Percentiles rank a stretch among this genome's conserved stretches.
phyloP scores from a whole-genome alignment of 2,329 filamentous ascomycete genomes.

The Aspergillus unguis region DNA sequence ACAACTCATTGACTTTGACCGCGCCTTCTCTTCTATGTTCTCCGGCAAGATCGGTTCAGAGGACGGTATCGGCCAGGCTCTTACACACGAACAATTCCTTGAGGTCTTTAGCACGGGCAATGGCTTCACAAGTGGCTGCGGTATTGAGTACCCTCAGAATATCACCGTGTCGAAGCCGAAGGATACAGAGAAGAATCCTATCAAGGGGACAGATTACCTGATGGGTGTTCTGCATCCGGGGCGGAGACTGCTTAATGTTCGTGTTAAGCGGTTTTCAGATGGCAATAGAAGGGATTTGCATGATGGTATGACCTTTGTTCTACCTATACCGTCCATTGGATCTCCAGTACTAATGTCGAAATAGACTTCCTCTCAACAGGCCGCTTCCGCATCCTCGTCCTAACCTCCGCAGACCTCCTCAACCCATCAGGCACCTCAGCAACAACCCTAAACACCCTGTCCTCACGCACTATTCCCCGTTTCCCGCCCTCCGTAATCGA shows the following conservation, averaged over 20 bases:
- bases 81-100: conserved; percentile 36
- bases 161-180: conserved; percentile 24
- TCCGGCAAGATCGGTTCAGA: conserved; percentile 35
- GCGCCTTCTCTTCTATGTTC: conserved; percentile 39
- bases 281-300: conserved; percentile 35
- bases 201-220: conserved; percentile 34
- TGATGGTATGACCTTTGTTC: conserved; percentile 26
- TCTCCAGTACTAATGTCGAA: no score
- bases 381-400: conserved; percentile 36
- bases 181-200: conserved; percentile 19
- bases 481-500: conserved; percentile 31
- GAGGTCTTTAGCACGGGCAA: conserved; percentile 37
- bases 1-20: conserved; percentile 41
- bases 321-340: neutral
- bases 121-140: conserved; percentile 40
- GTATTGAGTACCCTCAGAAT: conserved; percentile 37
- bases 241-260: conserved; percentile 34
- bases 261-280: conserved; percentile 36
- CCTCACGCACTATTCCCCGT: conserved; percentile 19
- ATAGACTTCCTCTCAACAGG: conserved; percentile 37
- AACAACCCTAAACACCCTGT: conserved; percentile 22
- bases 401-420: conserved; percentile 36
- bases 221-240: conserved; percentile 35
- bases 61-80: conserved; percentile 21
- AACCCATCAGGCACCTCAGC: conserved; percentile 27